Conservation (phyloP, 352 stramenopile species). For the Pythium folliculosum region DNA sequence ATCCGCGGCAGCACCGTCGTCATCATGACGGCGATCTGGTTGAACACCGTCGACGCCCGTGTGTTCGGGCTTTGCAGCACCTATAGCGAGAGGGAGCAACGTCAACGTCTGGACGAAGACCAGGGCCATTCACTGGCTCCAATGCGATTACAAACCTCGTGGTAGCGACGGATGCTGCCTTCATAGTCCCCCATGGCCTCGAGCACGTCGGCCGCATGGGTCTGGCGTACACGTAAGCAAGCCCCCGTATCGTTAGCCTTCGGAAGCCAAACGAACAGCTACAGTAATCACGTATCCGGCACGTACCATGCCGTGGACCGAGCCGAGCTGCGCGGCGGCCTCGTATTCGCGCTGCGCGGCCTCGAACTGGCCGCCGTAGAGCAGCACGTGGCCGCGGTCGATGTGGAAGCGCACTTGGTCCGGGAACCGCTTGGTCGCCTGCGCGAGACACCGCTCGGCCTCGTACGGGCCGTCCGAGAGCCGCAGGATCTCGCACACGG, state of each 20-base stretch:
- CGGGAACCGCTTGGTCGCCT: constrained; percentile 52
- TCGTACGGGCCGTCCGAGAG: constrained; percentile 47
- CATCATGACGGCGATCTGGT: constrained; percentile 45
- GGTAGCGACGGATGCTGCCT: constrained; percentile 52
- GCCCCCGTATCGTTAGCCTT: neutral
- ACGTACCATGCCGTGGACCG: constrained; percentile 51
- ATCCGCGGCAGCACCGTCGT: constrained; percentile 67
- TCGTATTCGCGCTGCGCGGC: constrained; percentile 58
- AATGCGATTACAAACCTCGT: too few relatives aligned
- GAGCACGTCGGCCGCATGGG: constrained; percentile 54
- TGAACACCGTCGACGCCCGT: constrained; percentile 6
- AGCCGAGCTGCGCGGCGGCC: constrained; percentile 40
- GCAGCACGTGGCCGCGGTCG: constrained; percentile 58
- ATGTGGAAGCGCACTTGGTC: constrained; percentile 58
- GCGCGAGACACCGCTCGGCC: constrained; percentile 54
- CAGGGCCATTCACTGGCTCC: too few relatives aligned
- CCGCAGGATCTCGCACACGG: constrained; percentile 57
- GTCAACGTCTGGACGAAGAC: too few relatives aligned
- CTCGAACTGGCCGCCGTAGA: constrained; percentile 58
- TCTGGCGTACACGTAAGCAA: constrained; percentile 25
- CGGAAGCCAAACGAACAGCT: neutral
- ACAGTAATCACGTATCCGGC: neutral
- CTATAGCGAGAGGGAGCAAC: neutral
- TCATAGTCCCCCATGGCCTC: constrained; percentile 63
- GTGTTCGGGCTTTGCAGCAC: constrained; percentile 7